phyloP scores from a whole-genome alignment of 352 stramenopile genomes.

The Pythium volutum region DNA sequence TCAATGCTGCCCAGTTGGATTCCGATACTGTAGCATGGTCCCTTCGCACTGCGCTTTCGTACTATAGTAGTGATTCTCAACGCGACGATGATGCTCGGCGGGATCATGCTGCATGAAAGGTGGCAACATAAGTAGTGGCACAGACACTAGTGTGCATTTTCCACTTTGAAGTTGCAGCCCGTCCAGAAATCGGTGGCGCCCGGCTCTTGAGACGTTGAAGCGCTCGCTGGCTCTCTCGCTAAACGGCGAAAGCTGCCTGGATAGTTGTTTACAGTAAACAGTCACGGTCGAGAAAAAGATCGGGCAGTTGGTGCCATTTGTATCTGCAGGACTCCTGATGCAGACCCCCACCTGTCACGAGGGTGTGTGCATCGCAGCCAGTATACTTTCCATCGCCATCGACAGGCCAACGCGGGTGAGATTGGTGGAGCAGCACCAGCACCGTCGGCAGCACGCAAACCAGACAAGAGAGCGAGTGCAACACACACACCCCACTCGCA shows the following conservation, averaged over 20 bases:
- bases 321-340: too few species aligned
- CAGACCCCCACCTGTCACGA: too few species aligned
- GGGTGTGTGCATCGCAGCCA: too few species aligned
- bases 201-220: neutral
- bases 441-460: neutral
- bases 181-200: neutral
- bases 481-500: neutral
- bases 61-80: neutral
- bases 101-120: too few species aligned
- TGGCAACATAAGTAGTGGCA: too few species aligned
- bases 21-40: too few species aligned
- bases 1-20: too few species aligned
- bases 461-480: neutral
- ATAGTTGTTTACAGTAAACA: too few species aligned
- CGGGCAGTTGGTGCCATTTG: neutral
- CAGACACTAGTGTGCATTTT: neutral
- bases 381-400: too few species aligned
- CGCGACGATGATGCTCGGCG: too few species aligned
- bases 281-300: too few species aligned
- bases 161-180: conserved; percentile 1
- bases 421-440: neutral
- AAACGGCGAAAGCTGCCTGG: neutral
- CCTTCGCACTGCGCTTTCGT: neutral
- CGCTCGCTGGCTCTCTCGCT: neutral
- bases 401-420: too few species aligned